These are phyloP conservation scores for Cystofilobasidium capitatum DNA, from an alignment of 768 basidiomycete species.

Conservation along the genomic window DNA sequence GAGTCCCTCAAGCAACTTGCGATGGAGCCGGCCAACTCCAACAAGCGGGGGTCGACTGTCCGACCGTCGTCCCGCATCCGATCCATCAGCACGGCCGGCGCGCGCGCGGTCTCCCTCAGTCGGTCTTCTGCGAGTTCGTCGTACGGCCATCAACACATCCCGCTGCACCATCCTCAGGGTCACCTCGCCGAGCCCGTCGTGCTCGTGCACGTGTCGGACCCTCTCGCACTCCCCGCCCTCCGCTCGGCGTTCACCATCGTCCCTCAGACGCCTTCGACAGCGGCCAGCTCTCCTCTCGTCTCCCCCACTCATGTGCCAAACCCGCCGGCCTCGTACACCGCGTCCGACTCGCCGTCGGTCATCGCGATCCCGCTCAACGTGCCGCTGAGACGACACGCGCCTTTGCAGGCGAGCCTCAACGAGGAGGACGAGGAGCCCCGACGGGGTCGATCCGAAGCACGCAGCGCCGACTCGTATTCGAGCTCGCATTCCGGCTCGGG, in stretches of 20 bases:
- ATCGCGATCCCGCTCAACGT: neutral
- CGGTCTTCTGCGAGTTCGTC: neutral
- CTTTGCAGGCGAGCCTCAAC: neutral
- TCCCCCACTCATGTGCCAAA: neutral
- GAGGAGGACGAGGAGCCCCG: constrained; percentile 16
- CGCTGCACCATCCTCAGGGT: neutral
- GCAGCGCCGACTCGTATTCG: constrained; percentile 8
- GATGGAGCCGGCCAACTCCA: neutral
- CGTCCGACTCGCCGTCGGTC: neutral
- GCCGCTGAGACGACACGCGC: neutral
- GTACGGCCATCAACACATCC: neutral
- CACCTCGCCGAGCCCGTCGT: constrained; percentile 10
- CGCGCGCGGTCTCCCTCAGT: neutral
- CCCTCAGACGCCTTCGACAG: neutral
- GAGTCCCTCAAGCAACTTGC: neutral
- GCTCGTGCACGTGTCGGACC: constrained; percentile 14
- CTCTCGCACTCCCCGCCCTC: constrained; percentile 8
- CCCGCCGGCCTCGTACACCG: neutral
- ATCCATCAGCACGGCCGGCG: neutral
- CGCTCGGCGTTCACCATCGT: constrained; percentile 12
- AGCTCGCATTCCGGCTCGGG: neutral
- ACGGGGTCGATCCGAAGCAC: constrained; percentile 16
- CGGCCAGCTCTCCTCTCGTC: neutral
- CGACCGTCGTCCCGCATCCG: neutral
- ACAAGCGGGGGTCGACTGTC: neutral